A percentile compares a stretch with the other conserved stretches of the same genome.
Conservation (phyloP, 75 land plant genomes). For the Pinus tabuliformis region DNA sequence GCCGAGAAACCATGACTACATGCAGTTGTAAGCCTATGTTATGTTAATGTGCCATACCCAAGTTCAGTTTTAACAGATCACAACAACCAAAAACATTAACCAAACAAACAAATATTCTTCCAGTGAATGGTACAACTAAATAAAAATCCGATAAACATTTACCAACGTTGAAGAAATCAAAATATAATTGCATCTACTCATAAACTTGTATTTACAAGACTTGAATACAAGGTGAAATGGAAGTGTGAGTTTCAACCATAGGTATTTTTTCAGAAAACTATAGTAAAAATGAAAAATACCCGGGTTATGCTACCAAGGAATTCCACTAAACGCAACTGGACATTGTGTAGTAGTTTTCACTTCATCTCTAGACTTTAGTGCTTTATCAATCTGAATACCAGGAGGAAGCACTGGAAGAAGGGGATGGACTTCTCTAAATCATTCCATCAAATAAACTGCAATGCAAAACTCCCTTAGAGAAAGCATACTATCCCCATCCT, state of each 20-base stretch:
- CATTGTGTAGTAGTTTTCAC: too few relatives aligned
- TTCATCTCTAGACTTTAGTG: conserved; percentile 27
- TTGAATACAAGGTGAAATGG: background rate
- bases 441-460: conserved; percentile 92
- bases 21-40: conserved; percentile 37
- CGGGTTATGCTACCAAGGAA: conserved; percentile 43
- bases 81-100: background rate
- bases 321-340: too few relatives aligned
- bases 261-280: background rate
- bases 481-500: conserved; percentile 95
- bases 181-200: too few relatives aligned
- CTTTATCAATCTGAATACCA: conserved; percentile 64
- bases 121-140: background rate
- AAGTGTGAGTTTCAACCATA: background rate
- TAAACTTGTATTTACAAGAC: background rate
- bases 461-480: conserved; percentile 82
- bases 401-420: conserved; percentile 67
- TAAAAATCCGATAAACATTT: background rate
- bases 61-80: background rate
- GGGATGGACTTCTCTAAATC: conserved; percentile 70
- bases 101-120: background rate
- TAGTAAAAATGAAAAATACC: conserved; percentile 16
- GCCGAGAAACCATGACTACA: conserved; percentile 22
- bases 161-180: background rate
- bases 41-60: background rate